Base-by-base conservation (phyloP, 73 alveolate genomes). In the Tetrahymena thermophila region DNA sequence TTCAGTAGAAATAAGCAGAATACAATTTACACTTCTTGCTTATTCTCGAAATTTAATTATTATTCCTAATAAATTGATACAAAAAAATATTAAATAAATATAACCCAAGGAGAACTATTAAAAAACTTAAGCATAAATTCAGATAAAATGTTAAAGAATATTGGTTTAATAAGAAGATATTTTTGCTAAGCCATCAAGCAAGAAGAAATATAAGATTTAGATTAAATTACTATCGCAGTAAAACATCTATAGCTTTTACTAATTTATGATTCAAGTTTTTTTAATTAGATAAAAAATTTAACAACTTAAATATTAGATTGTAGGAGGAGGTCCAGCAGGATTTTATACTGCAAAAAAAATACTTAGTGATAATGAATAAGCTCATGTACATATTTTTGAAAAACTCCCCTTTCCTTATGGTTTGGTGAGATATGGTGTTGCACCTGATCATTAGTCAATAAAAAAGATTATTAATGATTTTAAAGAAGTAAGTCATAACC, bases 311-410 rank as follows among this genome's bases (percentile, higher is more conserved):
- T 34, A 10, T 37, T 40, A 94, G 96, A 85, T 98, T 6, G 98
- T 98, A 16, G 99, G 99, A 42, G 71, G 97, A 94, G 99, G 99
- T 13, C 99, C 99, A 40, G 99, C 99, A 55, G 99, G 99, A n/a
- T 96, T 98, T 84, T 98, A 97, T 94, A 93, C 98, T 34, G 98
- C 98, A 19, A 98, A 97, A 85, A 93, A 94, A 56, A 37, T 98
- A 3, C 93, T 97, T 15, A 94, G 94, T 34, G 93, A 93, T 84
- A 84, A 96, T 35, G 96, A 93, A 17, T 95, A 98, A 55, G 96
- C 97, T 42, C 85, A 96, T 94, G 97, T 98, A n/a, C 98, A 98
- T 94, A 94, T 98, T n/a, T 96, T 97, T 93, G 99, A 98, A 55
- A 94, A 96, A 25, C 94, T 93, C 25, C 98, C 98, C 5, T 97